These are phyloP conservation scores for Thelephora aurantiotincta DNA, from an alignment of 768 basidiomycete species.

Conservation along the genomic window DNA sequence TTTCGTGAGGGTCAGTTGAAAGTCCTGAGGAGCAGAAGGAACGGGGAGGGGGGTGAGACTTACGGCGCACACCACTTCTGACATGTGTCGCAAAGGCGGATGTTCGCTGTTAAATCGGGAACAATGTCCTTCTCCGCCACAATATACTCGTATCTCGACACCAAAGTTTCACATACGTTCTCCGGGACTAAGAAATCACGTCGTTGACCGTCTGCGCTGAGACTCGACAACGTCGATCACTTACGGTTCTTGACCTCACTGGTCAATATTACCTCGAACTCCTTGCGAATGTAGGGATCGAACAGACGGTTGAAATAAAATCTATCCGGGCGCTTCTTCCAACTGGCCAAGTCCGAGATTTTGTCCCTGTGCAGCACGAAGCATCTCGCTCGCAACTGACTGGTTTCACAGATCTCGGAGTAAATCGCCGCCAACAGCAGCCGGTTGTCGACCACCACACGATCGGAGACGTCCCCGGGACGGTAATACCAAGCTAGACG, in stretches of 20 bases:
- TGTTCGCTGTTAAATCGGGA: slow-evolving; percentile 73
- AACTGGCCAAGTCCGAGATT: slow-evolving; percentile 82
- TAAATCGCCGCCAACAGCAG: slow-evolving; percentile 91
- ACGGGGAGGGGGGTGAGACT: slow-evolving; percentile 15
- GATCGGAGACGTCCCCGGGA: slow-evolving; percentile 89
- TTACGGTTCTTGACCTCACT: slow-evolving; percentile 79
- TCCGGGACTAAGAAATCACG: slow-evolving; percentile 51
- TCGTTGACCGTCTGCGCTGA: slow-evolving; percentile 3
- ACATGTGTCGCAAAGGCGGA: slow-evolving; percentile 81
- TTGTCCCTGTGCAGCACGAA: slow-evolving; percentile 92
- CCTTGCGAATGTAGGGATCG: slow-evolving; percentile 96
- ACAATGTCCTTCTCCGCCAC: slow-evolving; percentile 91
- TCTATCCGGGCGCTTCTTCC: slow-evolving; percentile 88
- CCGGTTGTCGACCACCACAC: slow-evolving; percentile 80
- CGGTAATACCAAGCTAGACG: slow-evolving; percentile 95
- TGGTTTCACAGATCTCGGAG: slow-evolving; percentile 90
- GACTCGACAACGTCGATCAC: slow-evolving; percentile 18
- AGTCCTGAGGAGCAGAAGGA: slow-evolving; percentile 7
- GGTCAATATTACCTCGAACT: slow-evolving; percentile 89
- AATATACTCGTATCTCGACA: slow-evolving; percentile 84
- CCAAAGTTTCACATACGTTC: slow-evolving; percentile 63
- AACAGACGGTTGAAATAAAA: slow-evolving; percentile 96
- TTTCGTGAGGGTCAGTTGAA: slow-evolving; percentile 13
- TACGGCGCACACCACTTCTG: slow-evolving; percentile 82
- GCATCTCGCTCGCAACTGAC: slow-evolving; percentile 86